Evolutionary conservation across 176 grass and related monocot species (phyloP).

Genomic region (Lolium multiflorum): DNA sequence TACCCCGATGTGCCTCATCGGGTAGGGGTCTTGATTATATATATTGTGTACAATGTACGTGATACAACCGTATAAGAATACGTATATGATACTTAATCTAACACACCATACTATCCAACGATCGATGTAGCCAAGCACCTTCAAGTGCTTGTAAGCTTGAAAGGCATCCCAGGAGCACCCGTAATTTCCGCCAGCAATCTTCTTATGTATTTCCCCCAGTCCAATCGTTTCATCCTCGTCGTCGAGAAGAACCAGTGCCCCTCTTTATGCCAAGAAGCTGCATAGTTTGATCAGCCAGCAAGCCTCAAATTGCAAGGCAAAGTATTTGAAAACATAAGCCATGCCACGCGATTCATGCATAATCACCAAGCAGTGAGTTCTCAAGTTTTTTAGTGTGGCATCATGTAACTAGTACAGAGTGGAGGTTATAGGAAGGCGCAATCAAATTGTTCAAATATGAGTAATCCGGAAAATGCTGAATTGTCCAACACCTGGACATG

Average conservation of each 20-base stretch:
- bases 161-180: conserved; percentile 66
- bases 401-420: neutral
- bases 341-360: neutral
- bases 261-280: conserved; percentile 86
- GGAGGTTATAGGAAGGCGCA: neutral
- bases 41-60: no score
- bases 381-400: neutral
- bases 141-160: conserved; percentile 82
- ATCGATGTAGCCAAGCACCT: conserved; percentile 80
- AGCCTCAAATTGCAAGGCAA: no score
- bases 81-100: no score
- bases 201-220: conserved; percentile 55
- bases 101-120: conserved; percentile 61
- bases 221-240: conserved; percentile 45
- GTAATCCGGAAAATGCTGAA: neutral
- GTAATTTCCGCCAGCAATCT: conserved; percentile 54
- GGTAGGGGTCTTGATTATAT: no score
- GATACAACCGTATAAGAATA: no score
- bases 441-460: neutral
- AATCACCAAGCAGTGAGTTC: neutral
- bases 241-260: conserved; percentile 63
- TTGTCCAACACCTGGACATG: neutral
- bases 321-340: no score
- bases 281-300: conserved; percentile 30
- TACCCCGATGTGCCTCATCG: no score